phyloP scores from a whole-genome alignment of 2,329 filamentous ascomycete genomes.

The Fusarium pilosicola region DNA sequence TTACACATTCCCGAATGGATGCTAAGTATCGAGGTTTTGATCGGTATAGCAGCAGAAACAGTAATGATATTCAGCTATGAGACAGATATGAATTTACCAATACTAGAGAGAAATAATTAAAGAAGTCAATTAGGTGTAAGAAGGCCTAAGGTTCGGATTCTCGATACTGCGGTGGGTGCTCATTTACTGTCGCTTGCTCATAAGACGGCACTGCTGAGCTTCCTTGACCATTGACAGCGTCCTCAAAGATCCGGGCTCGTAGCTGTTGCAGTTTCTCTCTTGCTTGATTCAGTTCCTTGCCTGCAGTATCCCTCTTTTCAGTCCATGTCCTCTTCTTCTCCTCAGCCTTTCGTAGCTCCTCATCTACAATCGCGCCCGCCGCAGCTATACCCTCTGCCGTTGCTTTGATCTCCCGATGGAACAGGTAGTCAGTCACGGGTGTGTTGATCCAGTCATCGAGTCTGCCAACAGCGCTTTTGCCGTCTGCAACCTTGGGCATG shows the following conservation, averaged over 20 bases:
- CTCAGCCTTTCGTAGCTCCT: neutral
- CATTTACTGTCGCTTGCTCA: neutral
- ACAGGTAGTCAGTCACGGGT: neutral
- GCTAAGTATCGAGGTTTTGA: too few relatives aligned
- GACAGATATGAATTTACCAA: too few relatives aligned
- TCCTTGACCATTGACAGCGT: neutral
- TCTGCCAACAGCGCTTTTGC: neutral
- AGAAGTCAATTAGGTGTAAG: neutral
- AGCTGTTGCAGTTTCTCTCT: neutral
- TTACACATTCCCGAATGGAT: too few relatives aligned
- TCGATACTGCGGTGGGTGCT: neutral
- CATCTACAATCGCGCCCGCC: neutral
- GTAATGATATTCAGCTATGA: too few relatives aligned
- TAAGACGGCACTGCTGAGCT: neutral
- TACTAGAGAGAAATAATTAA: too few relatives aligned
- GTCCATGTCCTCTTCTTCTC: neutral
- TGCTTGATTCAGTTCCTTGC: neutral
- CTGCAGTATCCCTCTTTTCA: neutral
- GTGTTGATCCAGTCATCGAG: neutral
- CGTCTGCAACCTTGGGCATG: slow-evolving; percentile 1
- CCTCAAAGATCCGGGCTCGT: neutral
- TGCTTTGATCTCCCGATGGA: neutral
- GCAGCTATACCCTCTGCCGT: neutral
- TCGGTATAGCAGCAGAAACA: too few relatives aligned
- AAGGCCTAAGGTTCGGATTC: neutral